Evolutionary conservation across 2,329 filamentous ascomycete species (phyloP).

Genomic region (Neurospora sp.): DNA sequence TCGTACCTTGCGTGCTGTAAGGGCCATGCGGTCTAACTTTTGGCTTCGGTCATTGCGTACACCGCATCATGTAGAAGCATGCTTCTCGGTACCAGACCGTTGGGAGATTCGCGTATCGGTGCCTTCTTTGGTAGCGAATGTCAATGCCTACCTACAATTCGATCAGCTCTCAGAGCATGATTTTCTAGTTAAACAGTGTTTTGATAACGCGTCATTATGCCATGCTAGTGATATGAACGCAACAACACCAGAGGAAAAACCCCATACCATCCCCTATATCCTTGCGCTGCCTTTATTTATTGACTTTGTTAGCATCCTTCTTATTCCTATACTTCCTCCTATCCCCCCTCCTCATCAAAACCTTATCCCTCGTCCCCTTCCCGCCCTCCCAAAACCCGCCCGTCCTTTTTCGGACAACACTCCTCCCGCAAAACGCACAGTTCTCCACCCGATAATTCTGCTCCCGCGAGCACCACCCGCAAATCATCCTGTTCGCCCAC

Average conservation of each 20-base stretch:
- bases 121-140: no score
- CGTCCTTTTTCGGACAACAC: conserved; percentile 56
- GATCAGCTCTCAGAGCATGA: no score
- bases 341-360: conserved; percentile 66
- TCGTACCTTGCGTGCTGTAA: not conserved
- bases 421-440: conserved; percentile 63
- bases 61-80: not conserved
- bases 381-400: conserved; percentile 81
- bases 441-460: conserved; percentile 70
- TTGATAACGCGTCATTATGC: no score
- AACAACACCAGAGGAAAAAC: no score
- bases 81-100: not conserved
- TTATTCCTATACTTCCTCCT: conserved; percentile 58
- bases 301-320: conserved; percentile 4
- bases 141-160: no score
- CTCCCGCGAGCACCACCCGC: conserved; percentile 70
- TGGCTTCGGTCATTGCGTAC: not conserved
- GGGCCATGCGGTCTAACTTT: not conserved
- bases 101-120: not conserved
- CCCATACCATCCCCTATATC: not conserved
- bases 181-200: no score
- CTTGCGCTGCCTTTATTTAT: not conserved
- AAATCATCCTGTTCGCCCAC: conserved; percentile 78
- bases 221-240: no score
- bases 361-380: conserved; percentile 65